A percentile compares a stretch with the other conserved stretches of the same genome.
Conservation (phyloP, 768 basidiomycete genomes). For the Russula abietina region DNA sequence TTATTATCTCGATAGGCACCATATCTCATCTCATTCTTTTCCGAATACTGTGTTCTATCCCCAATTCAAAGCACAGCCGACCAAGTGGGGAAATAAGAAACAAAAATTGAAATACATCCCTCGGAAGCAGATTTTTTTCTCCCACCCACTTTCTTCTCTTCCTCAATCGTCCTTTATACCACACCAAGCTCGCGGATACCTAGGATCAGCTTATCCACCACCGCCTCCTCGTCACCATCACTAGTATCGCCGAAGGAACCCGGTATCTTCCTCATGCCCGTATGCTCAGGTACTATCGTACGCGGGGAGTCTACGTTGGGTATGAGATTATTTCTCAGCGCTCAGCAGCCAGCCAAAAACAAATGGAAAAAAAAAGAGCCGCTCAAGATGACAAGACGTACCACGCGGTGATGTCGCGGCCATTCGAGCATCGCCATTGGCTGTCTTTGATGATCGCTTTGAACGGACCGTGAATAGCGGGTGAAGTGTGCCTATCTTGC, state of each 20-base stretch:
- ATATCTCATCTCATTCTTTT: not conserved
- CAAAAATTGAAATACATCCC: not conserved
- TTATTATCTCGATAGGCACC: not conserved
- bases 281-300: not conserved
- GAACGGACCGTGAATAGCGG: conserved; percentile 44
- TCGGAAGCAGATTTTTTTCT: not conserved
- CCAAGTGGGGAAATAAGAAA: not conserved
- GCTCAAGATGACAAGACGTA: conserved; percentile 6
- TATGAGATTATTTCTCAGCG: not conserved
- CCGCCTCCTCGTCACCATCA: not conserved
- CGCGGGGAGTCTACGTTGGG: conserved; percentile 6
- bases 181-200: conserved; percentile 1
- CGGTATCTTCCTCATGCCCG: conserved; percentile 5
- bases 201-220: conserved; percentile 6
- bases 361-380: not conserved
- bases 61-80: not conserved
- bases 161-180: not conserved
- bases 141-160: too few relatives aligned
- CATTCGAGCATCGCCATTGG: conserved; percentile 17
- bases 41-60: not conserved
- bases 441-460: conserved; percentile 9
- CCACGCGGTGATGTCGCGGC: conserved; percentile 20
- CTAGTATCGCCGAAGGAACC: conserved; percentile 7
- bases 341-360: not conserved
- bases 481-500: conserved; percentile 51